phyloP scores from a whole-genome alignment of 306 rosid genomes.

The Begonia fuchsioides region DNA sequence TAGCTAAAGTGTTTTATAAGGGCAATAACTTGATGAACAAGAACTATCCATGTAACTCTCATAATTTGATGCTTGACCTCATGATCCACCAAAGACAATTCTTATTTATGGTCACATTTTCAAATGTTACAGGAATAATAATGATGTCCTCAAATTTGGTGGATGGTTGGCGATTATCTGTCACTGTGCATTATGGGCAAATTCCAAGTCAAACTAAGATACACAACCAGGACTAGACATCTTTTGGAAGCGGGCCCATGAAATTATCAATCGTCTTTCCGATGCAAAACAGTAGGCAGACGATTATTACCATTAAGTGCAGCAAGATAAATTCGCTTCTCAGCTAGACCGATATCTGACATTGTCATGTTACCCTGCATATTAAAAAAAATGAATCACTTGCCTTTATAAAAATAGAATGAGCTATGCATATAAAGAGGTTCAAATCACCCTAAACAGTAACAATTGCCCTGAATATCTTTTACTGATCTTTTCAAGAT shows the following conservation, averaged over 20 bases:
- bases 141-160: neutral
- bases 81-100: neutral
- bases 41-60: too few species aligned
- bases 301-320: slow-evolving; percentile 98
- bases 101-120: neutral
- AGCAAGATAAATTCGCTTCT: slow-evolving; percentile 82
- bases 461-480: too few species aligned
- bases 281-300: slow-evolving; percentile 95
- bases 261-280: slow-evolving; percentile 91
- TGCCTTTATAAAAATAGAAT: too few species aligned
- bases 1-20: slow-evolving; percentile 8
- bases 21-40: neutral
- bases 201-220: slow-evolving; percentile 22
- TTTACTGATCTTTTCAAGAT: too few species aligned
- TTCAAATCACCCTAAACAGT: too few species aligned
- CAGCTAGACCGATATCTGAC: slow-evolving; percentile 82
- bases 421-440: too few species aligned
- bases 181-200: slow-evolving; percentile 21
- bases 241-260: slow-evolving; percentile 59
- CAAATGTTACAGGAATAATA: neutral
- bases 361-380: slow-evolving; percentile 69
- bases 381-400: slow-evolving; percentile 3
- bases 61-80: too few species aligned
- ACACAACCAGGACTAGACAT: slow-evolving; percentile 42
- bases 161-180: slow-evolving; percentile 16